Percentiles rank a stretch among this genome's conserved stretches.
phyloP scores from a whole-genome alignment of 1,139 yeast species.

The Schwanniomyces etchellsii region DNA sequence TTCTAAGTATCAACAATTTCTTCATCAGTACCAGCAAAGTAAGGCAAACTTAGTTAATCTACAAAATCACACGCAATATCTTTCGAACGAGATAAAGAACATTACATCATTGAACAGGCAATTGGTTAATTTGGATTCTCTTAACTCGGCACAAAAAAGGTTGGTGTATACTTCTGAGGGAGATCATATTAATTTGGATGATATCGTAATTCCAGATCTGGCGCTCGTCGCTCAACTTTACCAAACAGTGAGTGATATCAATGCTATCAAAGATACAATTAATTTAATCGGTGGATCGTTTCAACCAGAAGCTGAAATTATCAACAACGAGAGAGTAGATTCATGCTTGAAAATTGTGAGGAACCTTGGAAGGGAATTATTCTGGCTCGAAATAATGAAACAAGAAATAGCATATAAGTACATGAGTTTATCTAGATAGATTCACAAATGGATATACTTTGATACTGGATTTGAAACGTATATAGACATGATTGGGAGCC shows the following conservation, averaged over 20 bases:
- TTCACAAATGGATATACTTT: too few relatives aligned
- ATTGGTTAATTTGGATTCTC: slow-evolving; percentile 17
- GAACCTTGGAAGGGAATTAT: slow-evolving; percentile 70
- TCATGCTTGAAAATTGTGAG: slow-evolving; percentile 53
- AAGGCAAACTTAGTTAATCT: slow-evolving; percentile 28
- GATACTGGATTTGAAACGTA: background rate
- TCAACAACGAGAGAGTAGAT: slow-evolving; percentile 38
- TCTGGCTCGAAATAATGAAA: slow-evolving; percentile 42
- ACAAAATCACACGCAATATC: slow-evolving; percentile 27
- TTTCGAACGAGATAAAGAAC: slow-evolving; percentile 23
- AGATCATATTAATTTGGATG: slow-evolving; percentile 20
- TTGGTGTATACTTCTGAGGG: slow-evolving; percentile 14
- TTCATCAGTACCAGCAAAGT: slow-evolving; percentile 35
- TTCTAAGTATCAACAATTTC: background rate
- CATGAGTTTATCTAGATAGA: slow-evolving; percentile 14
- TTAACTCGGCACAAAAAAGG: slow-evolving; percentile 16
- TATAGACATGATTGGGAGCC: slow-evolving; percentile 10
- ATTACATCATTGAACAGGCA: slow-evolving; percentile 22
- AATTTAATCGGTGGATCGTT: slow-evolving; percentile 53
- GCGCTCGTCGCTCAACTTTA: slow-evolving; percentile 47
- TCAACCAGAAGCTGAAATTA: slow-evolving; percentile 25
- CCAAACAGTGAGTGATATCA: slow-evolving; percentile 58
- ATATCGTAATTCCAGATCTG: slow-evolving; percentile 37
- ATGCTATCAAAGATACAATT: slow-evolving; percentile 63
- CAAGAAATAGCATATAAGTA: slow-evolving; percentile 23